phyloP scores from a whole-genome alignment of 306 rosid genomes.

The Vigna radiata region DNA sequence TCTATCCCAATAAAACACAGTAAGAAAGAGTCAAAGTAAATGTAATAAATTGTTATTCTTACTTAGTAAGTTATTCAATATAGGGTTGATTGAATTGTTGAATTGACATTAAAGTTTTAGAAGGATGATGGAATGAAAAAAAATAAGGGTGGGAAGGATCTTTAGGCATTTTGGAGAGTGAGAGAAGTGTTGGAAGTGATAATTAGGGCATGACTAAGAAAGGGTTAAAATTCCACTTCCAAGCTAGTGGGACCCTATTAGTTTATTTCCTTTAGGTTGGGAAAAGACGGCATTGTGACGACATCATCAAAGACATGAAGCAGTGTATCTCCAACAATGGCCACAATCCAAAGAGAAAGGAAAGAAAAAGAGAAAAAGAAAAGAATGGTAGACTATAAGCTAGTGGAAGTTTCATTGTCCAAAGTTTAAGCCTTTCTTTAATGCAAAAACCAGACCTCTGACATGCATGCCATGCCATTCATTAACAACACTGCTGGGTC shows the following conservation, averaged over 20 bases:
- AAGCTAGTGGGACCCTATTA: slow-evolving; percentile 51
- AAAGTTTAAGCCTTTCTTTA: slow-evolving; percentile 18
- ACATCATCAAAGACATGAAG: slow-evolving; percentile 46
- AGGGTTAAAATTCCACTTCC: slow-evolving; percentile 38
- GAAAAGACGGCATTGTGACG: slow-evolving; percentile 66
- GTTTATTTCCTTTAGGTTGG: slow-evolving; percentile 63
- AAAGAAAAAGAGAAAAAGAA: too few species aligned
- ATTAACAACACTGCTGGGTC: slow-evolving; percentile 44
- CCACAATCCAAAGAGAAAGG: slow-evolving; percentile 43
- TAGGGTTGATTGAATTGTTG: too few species aligned
- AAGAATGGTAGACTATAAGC: slow-evolving; percentile 22
- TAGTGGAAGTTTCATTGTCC: slow-evolving; percentile 44
- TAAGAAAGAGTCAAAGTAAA: too few species aligned
- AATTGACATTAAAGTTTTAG: too few species aligned
- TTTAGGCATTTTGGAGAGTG: slow-evolving; percentile 47
- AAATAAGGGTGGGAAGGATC: background rate
- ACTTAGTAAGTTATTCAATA: too few species aligned
- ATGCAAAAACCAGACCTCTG: slow-evolving; percentile 47
- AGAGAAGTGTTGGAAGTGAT: slow-evolving; percentile 35
- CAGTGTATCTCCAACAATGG: slow-evolving; percentile 43
- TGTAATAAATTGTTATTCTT: too few species aligned
- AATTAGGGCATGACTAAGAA: slow-evolving; percentile 32
- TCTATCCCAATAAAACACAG: too few species aligned
- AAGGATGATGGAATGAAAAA: too few species aligned
- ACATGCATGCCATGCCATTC: slow-evolving; percentile 52